phyloP scores from a whole-genome alignment of 495 filamentous ascomycete genomes.

The Neurospora sp. region DNA sequence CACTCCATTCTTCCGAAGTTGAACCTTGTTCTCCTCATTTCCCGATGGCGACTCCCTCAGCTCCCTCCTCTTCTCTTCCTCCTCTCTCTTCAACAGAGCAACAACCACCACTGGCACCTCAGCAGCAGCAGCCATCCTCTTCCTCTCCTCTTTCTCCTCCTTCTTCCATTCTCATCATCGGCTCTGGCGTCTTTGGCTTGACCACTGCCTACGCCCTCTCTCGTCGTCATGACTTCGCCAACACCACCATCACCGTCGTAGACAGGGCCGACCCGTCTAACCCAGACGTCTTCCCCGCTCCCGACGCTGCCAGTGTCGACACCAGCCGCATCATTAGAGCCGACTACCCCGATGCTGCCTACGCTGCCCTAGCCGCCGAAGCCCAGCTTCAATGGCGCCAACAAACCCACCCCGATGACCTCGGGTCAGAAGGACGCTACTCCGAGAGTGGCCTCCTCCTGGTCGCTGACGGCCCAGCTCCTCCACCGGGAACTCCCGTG shows the following conservation, averaged over 20 bases:
- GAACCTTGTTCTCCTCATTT: background rate
- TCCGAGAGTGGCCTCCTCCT: constrained; percentile 65
- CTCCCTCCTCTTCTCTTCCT: constrained; percentile 4
- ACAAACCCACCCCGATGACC: constrained; percentile 33
- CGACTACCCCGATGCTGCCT: constrained; percentile 68
- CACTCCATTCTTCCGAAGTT: background rate
- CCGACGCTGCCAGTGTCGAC: constrained; percentile 64
- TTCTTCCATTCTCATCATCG: constrained; percentile 59
- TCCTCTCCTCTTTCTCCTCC: constrained; percentile 18
- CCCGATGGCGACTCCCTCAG: background rate
- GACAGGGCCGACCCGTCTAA: constrained; percentile 47
- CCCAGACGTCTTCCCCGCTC: constrained; percentile 47
- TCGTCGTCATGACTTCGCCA: constrained; percentile 42
- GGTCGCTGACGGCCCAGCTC: constrained; percentile 36
- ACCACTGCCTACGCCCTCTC: constrained; percentile 58
- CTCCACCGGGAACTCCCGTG: background rate
- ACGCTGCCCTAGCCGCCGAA: constrained; percentile 55
- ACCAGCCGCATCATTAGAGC: constrained; percentile 68
- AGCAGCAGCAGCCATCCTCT: constrained; percentile 2
- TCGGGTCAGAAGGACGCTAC: constrained; percentile 61
- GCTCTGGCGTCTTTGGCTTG: constrained; percentile 68
- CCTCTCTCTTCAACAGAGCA: constrained; percentile 1
- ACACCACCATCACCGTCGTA: constrained; percentile 52
- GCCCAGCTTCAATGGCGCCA: constrained; percentile 67
- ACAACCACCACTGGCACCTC: background rate